A percentile compares a stretch with the other conserved stretches of the same genome.
Conservation (phyloP, 2,329 filamentous ascomycete genomes). For the Verticillium isaacii region DNA sequence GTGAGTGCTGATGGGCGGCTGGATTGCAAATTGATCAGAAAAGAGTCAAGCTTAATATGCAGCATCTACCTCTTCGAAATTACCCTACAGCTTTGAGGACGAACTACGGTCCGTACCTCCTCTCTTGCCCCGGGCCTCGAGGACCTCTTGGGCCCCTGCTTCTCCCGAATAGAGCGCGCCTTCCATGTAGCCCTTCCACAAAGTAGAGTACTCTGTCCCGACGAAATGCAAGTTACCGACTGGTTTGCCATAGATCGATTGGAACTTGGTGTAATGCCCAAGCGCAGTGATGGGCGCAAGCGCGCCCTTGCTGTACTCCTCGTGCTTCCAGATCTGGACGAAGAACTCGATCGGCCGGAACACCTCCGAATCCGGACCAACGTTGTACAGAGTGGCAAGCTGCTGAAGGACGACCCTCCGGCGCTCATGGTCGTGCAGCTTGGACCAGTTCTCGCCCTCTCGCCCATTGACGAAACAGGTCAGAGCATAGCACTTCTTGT, state of each 20-base stretch:
- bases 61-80: too few relatives aligned
- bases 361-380: constrained; percentile 13
- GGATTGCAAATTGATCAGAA: too few relatives aligned
- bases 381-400: constrained; percentile 21
- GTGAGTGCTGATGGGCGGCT: too few relatives aligned
- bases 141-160: neutral
- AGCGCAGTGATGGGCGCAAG: constrained; percentile 26
- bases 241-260: constrained; percentile 22
- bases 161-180: constrained; percentile 44
- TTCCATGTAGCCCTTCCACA: constrained; percentile 57
- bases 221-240: constrained; percentile 45
- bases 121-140: neutral
- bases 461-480: constrained; percentile 36
- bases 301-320: constrained; percentile 26
- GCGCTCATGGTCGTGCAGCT: constrained; percentile 19
- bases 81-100: neutral
- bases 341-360: constrained; percentile 22
- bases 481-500: constrained; percentile 22
- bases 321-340: constrained; percentile 27
- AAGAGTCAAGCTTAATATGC: too few relatives aligned
- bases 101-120: neutral
- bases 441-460: constrained; percentile 29
- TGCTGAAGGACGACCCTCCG: constrained; percentile 26
- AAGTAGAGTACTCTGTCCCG: constrained; percentile 46
- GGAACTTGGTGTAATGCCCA: constrained; percentile 21